phyloP scores from a whole-genome alignment of 2,329 filamentous ascomycete genomes.

The Teratosphaeria epicoccoides region DNA sequence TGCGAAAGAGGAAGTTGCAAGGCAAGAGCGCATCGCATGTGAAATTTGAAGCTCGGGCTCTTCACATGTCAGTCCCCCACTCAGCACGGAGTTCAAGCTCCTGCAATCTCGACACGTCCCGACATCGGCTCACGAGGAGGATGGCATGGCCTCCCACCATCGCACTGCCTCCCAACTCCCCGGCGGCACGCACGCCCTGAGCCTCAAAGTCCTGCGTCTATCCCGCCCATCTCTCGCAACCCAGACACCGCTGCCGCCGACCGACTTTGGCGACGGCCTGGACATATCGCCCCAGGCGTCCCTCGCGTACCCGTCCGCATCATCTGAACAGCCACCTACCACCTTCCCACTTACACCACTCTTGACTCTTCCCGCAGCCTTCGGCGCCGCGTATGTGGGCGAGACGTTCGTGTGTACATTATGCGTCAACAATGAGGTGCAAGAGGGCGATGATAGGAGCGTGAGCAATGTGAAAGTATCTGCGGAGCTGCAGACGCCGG shows the following conservation, averaged over 20 bases:
- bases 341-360: conserved; percentile 48
- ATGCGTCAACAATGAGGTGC: conserved; percentile 83
- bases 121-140: too few species aligned
- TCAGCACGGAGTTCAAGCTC: too few species aligned
- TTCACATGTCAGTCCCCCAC: conserved; percentile 1
- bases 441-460: conserved; percentile 32
- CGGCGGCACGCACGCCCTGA: conserved; percentile 59
- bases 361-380: conserved; percentile 78
- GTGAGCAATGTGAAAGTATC: conserved; percentile 72
- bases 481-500: conserved; percentile 92
- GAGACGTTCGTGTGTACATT: conserved; percentile 91
- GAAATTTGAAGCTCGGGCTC: background rate
- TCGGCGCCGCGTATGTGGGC: conserved; percentile 90
- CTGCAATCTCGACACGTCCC: too few species aligned
- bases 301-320: conserved; percentile 55
- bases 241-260: conserved; percentile 52
- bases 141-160: conserved; percentile 20
- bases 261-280: conserved; percentile 35
- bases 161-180: conserved; percentile 28
- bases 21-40: background rate
- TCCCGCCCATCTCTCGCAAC: conserved; percentile 68
- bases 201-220: conserved; percentile 74
- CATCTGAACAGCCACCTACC: conserved; percentile 27
- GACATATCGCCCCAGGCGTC: conserved; percentile 52
- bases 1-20: background rate